phyloP scores from a whole-genome alignment of 805 yeast genomes.

The Zygosaccharomyces gambellarensis region DNA sequence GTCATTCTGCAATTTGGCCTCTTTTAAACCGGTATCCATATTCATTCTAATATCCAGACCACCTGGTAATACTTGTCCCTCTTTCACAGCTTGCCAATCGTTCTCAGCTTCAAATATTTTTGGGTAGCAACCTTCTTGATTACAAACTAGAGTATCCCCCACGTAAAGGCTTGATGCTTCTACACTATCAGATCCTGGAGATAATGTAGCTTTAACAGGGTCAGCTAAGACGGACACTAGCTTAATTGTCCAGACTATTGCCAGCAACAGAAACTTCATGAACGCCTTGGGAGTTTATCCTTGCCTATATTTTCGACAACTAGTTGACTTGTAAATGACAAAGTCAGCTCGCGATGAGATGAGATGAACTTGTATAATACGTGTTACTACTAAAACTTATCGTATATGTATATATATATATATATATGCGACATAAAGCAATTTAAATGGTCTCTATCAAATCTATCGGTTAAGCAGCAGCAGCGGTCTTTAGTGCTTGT shows the following conservation, averaged over 20 bases:
- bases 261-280: neutral
- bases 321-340: neutral
- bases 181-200: slow-evolving; percentile 2
- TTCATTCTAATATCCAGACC: slow-evolving; percentile 73
- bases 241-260: neutral
- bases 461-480: slow-evolving; percentile 14
- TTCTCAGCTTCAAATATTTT: slow-evolving; percentile 53
- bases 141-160: slow-evolving; percentile 24
- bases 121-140: slow-evolving; percentile 57
- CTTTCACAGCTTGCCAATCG: slow-evolving; percentile 65
- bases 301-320: neutral
- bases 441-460: neutral
- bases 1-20: slow-evolving; percentile 49
- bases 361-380: neutral
- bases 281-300: neutral
- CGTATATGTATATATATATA: neutral
- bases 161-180: slow-evolving; percentile 13
- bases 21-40: slow-evolving; percentile 62
- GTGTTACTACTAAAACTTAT: neutral
- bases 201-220: slow-evolving; percentile 1
- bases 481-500: slow-evolving; percentile 55
- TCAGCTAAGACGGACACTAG: neutral
- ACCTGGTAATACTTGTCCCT: slow-evolving; percentile 72
- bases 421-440: neutral
- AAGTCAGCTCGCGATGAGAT: neutral